A percentile compares a stretch with the other conserved stretches of the same genome.
Evolutionary conservation across 805 yeast species (phyloP).

Genomic region (Starmerella sirachaensis): DNA sequence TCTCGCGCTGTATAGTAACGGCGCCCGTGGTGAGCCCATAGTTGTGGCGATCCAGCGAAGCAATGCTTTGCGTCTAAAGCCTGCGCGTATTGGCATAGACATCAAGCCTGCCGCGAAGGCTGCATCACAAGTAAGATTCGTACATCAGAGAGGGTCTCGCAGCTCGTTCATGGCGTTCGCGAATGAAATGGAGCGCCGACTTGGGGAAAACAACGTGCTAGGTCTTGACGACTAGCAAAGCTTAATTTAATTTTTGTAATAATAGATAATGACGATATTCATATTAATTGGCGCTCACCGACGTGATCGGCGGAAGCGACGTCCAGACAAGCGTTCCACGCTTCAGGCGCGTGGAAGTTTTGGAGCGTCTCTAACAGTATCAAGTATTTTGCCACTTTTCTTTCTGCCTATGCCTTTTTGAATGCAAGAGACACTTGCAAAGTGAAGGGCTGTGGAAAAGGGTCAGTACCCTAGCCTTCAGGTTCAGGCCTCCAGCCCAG

Average conservation of each 20-base stretch:
- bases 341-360: too few relatives aligned
- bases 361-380: too few relatives aligned
- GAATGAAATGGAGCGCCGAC: constrained; percentile 25
- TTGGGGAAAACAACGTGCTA: constrained; percentile 15
- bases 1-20: constrained; percentile 25
- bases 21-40: constrained; percentile 23
- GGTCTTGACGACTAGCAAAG: constrained; percentile 1
- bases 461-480: too few relatives aligned
- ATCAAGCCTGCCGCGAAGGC: constrained; percentile 15
- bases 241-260: neutral
- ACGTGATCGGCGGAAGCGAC: too few relatives aligned
- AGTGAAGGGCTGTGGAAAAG: too few relatives aligned
- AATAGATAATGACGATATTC: too few relatives aligned
- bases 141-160: constrained; percentile 25
- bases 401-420: too few relatives aligned
- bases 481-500: too few relatives aligned
- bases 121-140: constrained; percentile 21
- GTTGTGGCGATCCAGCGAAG: constrained; percentile 27
- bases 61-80: constrained; percentile 28
- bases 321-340: too few relatives aligned
- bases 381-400: too few relatives aligned
- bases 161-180: constrained; percentile 25
- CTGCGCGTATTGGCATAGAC: constrained; percentile 25
- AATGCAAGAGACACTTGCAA: too few relatives aligned
- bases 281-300: too few relatives aligned